These are phyloP conservation scores for Linum usitatissimum DNA, from an alignment of 345 rosid genomes.

Conservation along the genomic window DNA sequence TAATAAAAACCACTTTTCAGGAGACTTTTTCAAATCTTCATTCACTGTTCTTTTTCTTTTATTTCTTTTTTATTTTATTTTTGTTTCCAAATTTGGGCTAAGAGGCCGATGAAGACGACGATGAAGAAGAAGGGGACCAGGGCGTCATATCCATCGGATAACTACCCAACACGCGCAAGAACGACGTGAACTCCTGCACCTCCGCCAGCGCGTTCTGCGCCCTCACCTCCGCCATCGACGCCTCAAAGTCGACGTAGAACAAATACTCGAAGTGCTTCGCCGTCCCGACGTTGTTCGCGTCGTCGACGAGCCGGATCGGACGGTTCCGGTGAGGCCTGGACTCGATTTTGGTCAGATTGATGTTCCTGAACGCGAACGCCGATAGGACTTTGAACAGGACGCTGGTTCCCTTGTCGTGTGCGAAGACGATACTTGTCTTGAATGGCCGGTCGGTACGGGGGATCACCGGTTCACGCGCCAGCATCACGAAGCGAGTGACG, in stretches of 20 bases:
- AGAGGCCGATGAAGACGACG: too few species aligned
- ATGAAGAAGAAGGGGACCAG: slow-evolving; percentile 44
- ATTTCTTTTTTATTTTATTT: too few species aligned
- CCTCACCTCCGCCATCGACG: slow-evolving; percentile 86
- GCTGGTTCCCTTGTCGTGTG: slow-evolving; percentile 87
- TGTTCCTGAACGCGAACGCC: slow-evolving; percentile 88
- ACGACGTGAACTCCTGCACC: slow-evolving; percentile 98
- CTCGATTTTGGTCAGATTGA: slow-evolving; percentile 82
- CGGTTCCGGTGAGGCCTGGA: slow-evolving; percentile 82
- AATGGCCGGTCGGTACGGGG: slow-evolving; percentile 92
- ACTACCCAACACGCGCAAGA: slow-evolving; percentile 89
- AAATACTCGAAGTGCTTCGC: slow-evolving; percentile 87
- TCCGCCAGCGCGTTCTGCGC: slow-evolving; percentile 95
- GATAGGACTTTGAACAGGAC: slow-evolving; percentile 84
- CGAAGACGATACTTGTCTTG: slow-evolving; percentile 95
- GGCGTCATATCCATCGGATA: slow-evolving; percentile 99
- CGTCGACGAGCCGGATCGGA: slow-evolving; percentile 70
- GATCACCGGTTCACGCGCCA: slow-evolving; percentile 92
- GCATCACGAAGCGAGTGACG: slow-evolving; percentile 86
- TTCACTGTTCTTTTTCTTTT: too few species aligned
- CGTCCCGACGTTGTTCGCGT: slow-evolving; percentile 54
- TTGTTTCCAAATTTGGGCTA: too few species aligned
- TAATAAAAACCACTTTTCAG: too few species aligned
- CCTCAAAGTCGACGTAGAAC: slow-evolving; percentile 88
- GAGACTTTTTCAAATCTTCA: too few species aligned